These are phyloP conservation scores for Quercus rubra DNA, from an alignment of 306 rosid genomes.

Conservation along the genomic window DNA sequence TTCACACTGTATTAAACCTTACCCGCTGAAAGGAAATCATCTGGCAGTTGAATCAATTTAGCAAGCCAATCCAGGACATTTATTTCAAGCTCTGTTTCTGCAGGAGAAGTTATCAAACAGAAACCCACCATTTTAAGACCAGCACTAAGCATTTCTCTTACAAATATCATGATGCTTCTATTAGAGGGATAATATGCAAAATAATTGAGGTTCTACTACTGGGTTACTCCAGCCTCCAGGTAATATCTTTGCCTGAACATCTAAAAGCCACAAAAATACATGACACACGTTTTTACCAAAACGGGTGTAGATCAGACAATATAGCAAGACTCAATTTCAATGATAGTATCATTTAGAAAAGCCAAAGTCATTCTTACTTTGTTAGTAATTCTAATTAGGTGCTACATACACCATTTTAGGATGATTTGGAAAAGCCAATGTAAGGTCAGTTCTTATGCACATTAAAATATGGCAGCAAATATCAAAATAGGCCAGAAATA, in stretches of 20 bases:
- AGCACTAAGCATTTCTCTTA: constrained; percentile 97
- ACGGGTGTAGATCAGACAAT: not conserved
- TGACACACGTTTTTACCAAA: constrained; percentile 21
- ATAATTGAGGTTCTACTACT: constrained; percentile 94
- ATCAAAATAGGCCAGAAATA: not conserved
- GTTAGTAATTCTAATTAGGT: not conserved
- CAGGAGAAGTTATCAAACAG: constrained; percentile 94
- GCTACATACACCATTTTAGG: not conserved
- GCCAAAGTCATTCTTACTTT: not conserved
- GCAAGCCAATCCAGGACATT: constrained; percentile 94
- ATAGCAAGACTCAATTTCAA: not conserved
- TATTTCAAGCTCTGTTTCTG: constrained; percentile 90
- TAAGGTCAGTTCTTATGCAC: not conserved
- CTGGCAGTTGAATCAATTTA: constrained; percentile 58
- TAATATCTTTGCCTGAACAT: constrained; percentile 73
- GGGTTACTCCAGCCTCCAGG: constrained; percentile 75
- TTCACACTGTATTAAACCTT: constrained; percentile 1
- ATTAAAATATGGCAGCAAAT: not conserved
- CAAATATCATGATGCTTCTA: constrained; percentile 86
- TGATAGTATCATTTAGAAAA: too few species aligned
- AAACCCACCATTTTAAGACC: constrained; percentile 87
- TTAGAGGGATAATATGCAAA: constrained; percentile 88
- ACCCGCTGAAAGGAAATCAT: constrained; percentile 73
- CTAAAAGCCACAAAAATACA: constrained; percentile 42
- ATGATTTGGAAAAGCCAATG: not conserved